phyloP scores from a whole-genome alignment of 139 green algal genomes.

The Chlorella sp. region DNA sequence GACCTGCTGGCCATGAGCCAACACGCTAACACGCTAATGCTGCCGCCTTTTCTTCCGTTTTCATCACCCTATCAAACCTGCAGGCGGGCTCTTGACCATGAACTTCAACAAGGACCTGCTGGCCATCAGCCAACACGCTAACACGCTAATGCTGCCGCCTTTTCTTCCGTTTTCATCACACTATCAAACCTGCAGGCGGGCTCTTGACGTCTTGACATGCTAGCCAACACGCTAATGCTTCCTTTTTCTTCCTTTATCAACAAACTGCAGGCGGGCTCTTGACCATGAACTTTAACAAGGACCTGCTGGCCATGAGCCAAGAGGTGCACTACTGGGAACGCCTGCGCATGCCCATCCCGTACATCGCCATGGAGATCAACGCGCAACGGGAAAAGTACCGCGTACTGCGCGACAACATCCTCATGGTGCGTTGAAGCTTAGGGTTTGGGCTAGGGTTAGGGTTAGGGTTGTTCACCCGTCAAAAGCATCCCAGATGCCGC shows the following conservation, averaged over 20 bases:
- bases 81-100: background rate
- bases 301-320: conserved; percentile 61
- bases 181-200: background rate
- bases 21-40: too few relatives aligned
- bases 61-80: background rate
- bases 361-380: conserved; percentile 81
- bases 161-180: background rate
- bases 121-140: background rate
- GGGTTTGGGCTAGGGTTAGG: too few relatives aligned
- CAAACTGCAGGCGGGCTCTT: conserved; percentile 53
- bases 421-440: conserved; percentile 48
- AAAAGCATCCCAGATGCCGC: too few relatives aligned
- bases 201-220: background rate
- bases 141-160: too few relatives aligned
- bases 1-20: background rate
- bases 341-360: conserved; percentile 71
- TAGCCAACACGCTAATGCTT: background rate
- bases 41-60: too few relatives aligned
- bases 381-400: conserved; percentile 77
- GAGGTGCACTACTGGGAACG: conserved; percentile 81
- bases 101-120: background rate
- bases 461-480: too few relatives aligned
- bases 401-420: conserved; percentile 68
- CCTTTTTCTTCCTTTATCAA: background rate
- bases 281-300: conserved; percentile 74